Evolutionary conservation across 345 rosid species (phyloP).

Genomic region (Raphanus sativus): DNA sequence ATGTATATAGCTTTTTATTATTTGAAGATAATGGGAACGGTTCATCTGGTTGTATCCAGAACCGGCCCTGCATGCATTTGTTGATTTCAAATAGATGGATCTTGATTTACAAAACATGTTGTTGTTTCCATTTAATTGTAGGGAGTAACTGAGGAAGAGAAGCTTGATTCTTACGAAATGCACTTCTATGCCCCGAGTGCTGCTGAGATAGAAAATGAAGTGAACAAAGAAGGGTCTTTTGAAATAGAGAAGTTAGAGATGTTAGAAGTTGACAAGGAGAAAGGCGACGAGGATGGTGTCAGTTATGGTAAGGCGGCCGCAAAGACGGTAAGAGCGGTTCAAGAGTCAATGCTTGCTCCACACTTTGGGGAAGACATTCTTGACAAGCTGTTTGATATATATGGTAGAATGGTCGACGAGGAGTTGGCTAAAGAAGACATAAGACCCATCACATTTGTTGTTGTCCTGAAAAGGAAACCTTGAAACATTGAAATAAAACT

Average conservation of each 20-base stretch:
- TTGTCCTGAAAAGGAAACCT: slow-evolving; percentile 61
- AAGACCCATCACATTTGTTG: slow-evolving; percentile 56
- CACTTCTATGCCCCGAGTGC: slow-evolving; percentile 75
- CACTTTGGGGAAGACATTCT: slow-evolving; percentile 72
- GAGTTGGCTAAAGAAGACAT: slow-evolving; percentile 63
- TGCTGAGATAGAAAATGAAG: slow-evolving; percentile 64
- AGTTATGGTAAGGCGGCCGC: slow-evolving; percentile 70
- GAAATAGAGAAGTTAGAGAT: slow-evolving; percentile 51
- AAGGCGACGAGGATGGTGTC: slow-evolving; percentile 17
- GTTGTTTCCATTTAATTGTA: slow-evolving; percentile 9
- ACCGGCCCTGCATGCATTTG: background rate
- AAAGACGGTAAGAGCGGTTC: slow-evolving; percentile 77
- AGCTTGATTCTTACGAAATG: slow-evolving; percentile 67
- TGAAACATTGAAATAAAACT: slow-evolving; percentile 21
- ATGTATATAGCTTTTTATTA: background rate
- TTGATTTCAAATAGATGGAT: background rate
- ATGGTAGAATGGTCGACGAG: slow-evolving; percentile 54
- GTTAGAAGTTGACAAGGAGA: slow-evolving; percentile 46
- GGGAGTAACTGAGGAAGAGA: slow-evolving; percentile 71
- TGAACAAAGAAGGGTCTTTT: slow-evolving; percentile 61
- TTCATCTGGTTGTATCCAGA: no score
- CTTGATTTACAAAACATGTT: background rate
- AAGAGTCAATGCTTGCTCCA: slow-evolving; percentile 65
- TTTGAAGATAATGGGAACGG: no score
- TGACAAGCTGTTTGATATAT: slow-evolving; percentile 61